Evolutionary conservation across 768 basidiomycete species (phyloP).

Genomic region (Amanita rubescens): DNA sequence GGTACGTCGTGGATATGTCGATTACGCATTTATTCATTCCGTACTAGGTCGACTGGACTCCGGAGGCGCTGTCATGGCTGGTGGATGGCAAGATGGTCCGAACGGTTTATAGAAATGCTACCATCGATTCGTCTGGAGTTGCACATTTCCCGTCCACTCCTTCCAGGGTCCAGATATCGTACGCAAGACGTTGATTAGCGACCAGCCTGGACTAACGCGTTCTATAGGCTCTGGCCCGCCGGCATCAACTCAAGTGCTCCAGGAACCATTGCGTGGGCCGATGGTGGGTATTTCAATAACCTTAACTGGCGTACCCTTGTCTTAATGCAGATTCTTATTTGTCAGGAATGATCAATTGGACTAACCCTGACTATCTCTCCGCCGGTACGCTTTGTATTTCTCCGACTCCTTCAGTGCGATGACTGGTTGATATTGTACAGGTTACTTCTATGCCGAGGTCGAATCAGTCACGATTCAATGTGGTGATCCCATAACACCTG

Average conservation of each 20-base stretch:
- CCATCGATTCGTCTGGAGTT: constrained; percentile 47
- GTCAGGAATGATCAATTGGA: constrained; percentile 68
- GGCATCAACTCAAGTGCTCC: constrained; percentile 52
- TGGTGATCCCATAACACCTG: constrained; percentile 37
- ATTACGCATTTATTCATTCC: not conserved
- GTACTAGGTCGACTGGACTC: constrained; percentile 73
- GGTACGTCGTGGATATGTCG: constrained; percentile 30
- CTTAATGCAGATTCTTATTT: not conserved
- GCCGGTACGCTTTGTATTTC: constrained; percentile 35
- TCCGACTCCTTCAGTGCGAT: too few species aligned
- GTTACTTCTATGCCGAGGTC: constrained; percentile 66
- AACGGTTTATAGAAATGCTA: constrained; percentile 55
- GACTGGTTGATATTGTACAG: constrained; percentile 19
- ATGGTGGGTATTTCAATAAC: constrained; percentile 31
- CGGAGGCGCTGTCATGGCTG: constrained; percentile 53
- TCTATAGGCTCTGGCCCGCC: constrained; percentile 72
- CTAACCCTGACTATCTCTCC: constrained; percentile 65
- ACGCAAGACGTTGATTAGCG: constrained; percentile 12
- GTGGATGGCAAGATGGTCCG: constrained; percentile 70
- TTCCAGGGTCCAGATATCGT: constrained; percentile 76
- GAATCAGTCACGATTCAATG: constrained; percentile 60
- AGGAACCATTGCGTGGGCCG: constrained; percentile 76
- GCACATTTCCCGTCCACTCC: constrained; percentile 70
- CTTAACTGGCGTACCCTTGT: not conserved
- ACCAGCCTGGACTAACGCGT: constrained; percentile 8